Evolutionary conservation across 495 filamentous ascomycete species (phyloP).

Genomic region (Penicillium paxilli): DNA sequence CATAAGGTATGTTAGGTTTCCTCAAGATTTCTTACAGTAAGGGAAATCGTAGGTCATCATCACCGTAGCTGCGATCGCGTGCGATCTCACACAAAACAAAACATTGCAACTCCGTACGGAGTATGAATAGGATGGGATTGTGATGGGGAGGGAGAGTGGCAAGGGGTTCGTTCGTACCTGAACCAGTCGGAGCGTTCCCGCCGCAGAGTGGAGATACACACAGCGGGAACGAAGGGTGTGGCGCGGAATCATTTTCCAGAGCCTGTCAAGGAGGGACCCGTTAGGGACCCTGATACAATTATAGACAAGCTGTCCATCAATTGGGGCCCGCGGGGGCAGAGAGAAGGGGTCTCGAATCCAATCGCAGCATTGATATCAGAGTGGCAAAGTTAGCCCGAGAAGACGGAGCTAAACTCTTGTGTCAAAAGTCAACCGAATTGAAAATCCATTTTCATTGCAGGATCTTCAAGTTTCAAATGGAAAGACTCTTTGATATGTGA

Average conservation of each 20-base stretch:
- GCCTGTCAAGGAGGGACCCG: not conserved
- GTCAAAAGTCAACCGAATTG: not conserved
- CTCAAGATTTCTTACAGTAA: not conserved
- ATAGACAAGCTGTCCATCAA: too few relatives aligned
- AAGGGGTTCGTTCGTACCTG: not conserved
- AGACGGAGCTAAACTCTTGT: not conserved
- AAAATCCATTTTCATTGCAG: not conserved
- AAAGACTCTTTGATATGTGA: not conserved
- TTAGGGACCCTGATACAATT: too few relatives aligned
- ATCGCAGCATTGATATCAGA: too few relatives aligned
- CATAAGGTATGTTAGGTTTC: not conserved
- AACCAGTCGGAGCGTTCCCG: not conserved
- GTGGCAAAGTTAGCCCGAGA: too few relatives aligned
- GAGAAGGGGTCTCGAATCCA: not conserved
- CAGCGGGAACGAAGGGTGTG: not conserved
- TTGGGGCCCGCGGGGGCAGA: too few relatives aligned
- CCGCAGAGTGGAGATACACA: not conserved
- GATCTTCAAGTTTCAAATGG: not conserved
- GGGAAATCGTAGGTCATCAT: constrained; percentile 1
- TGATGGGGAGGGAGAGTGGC: not conserved
- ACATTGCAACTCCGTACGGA: too few relatives aligned
- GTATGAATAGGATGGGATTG: too few relatives aligned
- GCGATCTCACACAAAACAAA: not conserved
- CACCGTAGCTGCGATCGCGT: not conserved
- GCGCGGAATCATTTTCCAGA: not conserved